phyloP scores from a whole-genome alignment of 2,329 filamentous ascomycete species.

The Sclerotinia borealis region DNA sequence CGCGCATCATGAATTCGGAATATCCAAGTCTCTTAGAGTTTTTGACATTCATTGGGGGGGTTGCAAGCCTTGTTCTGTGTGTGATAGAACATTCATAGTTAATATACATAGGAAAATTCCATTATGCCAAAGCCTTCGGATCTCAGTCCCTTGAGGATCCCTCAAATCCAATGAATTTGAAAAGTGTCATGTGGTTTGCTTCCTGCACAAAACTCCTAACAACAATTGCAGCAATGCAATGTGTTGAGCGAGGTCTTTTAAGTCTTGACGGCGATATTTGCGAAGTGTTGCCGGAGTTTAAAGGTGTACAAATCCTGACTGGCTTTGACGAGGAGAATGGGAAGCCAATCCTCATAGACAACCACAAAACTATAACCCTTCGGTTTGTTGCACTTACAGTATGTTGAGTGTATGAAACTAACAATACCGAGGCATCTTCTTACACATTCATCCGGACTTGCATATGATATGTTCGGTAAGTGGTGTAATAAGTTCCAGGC shows the following conservation, averaged over 20 bases:
- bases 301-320: conserved; percentile 25
- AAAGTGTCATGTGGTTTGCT: conserved; percentile 55
- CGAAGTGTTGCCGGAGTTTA: conserved; percentile 24
- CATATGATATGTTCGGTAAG: conserved; percentile 25
- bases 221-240: conserved; percentile 48
- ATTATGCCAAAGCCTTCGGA: conserved; percentile 35
- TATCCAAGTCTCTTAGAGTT: not conserved
- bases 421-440: conserved; percentile 22
- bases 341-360: conserved; percentile 20
- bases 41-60: not conserved
- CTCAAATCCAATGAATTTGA: conserved; percentile 51
- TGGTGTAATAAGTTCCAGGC: not conserved
- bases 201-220: conserved; percentile 52
- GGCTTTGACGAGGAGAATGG: conserved; percentile 22
- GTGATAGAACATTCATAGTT: not conserved
- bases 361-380: conserved; percentile 27
- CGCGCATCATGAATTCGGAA: not conserved
- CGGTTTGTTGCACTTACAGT: conserved; percentile 17
- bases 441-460: conserved; percentile 26
- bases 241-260: conserved; percentile 46
- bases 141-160: conserved; percentile 42
- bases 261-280: conserved; percentile 41
- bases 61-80: not conserved
- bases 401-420: not conserved
- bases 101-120: conserved; percentile 31